Percentiles rank a stretch among this genome's conserved stretches.
Evolutionary conservation across 257 asterid species (phyloP).

Genomic region (Solanum sejunctum): DNA sequence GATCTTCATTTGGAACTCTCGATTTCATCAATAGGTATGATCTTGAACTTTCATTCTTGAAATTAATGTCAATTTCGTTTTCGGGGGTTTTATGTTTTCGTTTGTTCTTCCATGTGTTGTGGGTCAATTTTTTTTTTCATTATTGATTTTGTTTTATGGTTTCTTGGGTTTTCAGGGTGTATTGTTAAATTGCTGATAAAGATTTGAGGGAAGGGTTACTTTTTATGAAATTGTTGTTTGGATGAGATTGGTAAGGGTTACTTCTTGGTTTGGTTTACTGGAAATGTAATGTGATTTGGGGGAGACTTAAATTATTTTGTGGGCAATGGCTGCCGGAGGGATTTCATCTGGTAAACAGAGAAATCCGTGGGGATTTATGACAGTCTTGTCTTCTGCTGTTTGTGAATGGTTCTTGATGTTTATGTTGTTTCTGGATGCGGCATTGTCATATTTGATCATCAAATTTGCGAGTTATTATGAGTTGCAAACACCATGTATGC

Average conservation of each 20-base stretch:
- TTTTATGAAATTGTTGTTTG: not conserved
- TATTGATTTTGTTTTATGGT: not conserved
- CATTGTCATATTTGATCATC: constrained; percentile 37
- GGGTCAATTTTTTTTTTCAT: not conserved
- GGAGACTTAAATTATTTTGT: constrained; percentile 7
- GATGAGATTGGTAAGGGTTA: constrained; percentile 10
- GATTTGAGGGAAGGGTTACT: not conserved
- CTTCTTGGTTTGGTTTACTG: constrained; percentile 11
- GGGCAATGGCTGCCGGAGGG: constrained; percentile 41
- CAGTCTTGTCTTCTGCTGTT: constrained; percentile 60
- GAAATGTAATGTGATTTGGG: constrained; percentile 21
- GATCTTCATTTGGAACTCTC: not conserved
- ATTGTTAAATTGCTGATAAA: not conserved
- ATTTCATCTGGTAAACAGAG: constrained; percentile 24
- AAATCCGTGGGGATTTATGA: constrained; percentile 31
- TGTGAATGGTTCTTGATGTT: constrained; percentile 85
- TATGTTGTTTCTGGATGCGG: constrained; percentile 50
- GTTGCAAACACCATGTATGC: constrained; percentile 48
- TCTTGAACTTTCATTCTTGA: not conserved
- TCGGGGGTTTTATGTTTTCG: not conserved
- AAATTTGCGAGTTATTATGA: constrained; percentile 54
- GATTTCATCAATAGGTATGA: not conserved
- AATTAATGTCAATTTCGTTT: not conserved
- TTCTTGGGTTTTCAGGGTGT: not conserved
- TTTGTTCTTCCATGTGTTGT: not conserved